Evolutionary conservation across 768 basidiomycete genomes (phyloP).

Genomic region (Goffeauzyma gilvescens): DNA sequence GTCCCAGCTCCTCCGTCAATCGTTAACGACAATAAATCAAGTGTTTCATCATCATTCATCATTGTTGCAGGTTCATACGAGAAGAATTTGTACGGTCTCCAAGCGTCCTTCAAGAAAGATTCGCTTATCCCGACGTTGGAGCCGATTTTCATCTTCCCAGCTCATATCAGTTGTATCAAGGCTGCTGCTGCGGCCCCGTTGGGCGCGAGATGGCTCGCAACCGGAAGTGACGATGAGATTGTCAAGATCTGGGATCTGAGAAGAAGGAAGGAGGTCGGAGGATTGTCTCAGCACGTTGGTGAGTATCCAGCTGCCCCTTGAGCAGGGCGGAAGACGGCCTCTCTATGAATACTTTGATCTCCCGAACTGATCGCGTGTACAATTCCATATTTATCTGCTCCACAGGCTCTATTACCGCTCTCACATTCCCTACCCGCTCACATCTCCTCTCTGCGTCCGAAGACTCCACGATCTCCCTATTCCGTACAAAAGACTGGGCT

Average conservation of each 20-base stretch:
- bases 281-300: slow-evolving; percentile 90
- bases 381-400: neutral
- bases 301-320: slow-evolving; percentile 13
- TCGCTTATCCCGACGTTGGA: slow-evolving; percentile 43
- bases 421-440: slow-evolving; percentile 68
- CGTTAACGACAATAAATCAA: no score
- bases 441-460: slow-evolving; percentile 81
- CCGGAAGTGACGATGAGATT: slow-evolving; percentile 87
- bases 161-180: slow-evolving; percentile 83
- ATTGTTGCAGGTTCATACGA: slow-evolving; percentile 87
- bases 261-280: slow-evolving; percentile 79
- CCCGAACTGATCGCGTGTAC: neutral
- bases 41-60: slow-evolving; percentile 47
- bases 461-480: slow-evolving; percentile 75
- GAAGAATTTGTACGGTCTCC: slow-evolving; percentile 77
- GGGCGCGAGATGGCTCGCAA: slow-evolving; percentile 90
- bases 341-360: slow-evolving; percentile 9
- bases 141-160: slow-evolving; percentile 89
- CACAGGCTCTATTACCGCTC: slow-evolving; percentile 73
- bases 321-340: neutral
- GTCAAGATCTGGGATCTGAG: slow-evolving; percentile 92
- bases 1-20: neutral
- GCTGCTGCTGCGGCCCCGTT: slow-evolving; percentile 68
- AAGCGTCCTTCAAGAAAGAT: slow-evolving; percentile 41
- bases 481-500: slow-evolving; percentile 84